These are phyloP conservation scores for Clausena lansium DNA, from an alignment of 345 rosid genomes.

Conservation along the genomic window DNA sequence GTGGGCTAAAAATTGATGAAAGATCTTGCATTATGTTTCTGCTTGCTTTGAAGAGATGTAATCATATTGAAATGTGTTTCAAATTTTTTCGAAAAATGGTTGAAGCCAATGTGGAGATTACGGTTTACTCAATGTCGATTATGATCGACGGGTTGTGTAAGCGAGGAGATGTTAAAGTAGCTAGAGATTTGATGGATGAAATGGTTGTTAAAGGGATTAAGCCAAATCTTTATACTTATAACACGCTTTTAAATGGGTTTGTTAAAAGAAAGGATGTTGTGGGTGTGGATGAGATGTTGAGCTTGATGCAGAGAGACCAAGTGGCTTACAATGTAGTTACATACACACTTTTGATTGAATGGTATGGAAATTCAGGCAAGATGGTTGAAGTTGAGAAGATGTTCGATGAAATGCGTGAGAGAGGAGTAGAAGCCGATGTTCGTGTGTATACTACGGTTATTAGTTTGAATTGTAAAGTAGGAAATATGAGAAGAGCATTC, in stretches of 20 bases:
- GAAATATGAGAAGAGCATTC: slow-evolving; percentile 59
- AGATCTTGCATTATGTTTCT: slow-evolving; percentile 75
- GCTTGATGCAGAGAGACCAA: slow-evolving; percentile 53
- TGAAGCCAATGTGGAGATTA: slow-evolving; percentile 42
- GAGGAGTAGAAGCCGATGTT: slow-evolving; percentile 48
- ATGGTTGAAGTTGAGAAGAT: slow-evolving; percentile 53
- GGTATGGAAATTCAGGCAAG: slow-evolving; percentile 38
- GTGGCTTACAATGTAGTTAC: slow-evolving; percentile 58
- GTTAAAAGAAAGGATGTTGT: slow-evolving; percentile 45
- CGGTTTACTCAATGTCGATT: slow-evolving; percentile 65
- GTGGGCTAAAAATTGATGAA: slow-evolving; percentile 52
- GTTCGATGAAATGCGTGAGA: slow-evolving; percentile 76
- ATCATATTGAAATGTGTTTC: slow-evolving; percentile 45
- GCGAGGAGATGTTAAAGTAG: slow-evolving; percentile 52
- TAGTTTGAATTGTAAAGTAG: slow-evolving; percentile 50
- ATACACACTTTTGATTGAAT: slow-evolving; percentile 52
- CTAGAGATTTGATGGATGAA: slow-evolving; percentile 49
- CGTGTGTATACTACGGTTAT: slow-evolving; percentile 63
- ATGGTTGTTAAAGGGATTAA: slow-evolving; percentile 47
- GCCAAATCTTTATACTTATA: slow-evolving; percentile 66
- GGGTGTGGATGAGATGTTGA: slow-evolving; percentile 52
- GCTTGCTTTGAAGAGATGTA: slow-evolving; percentile 57
- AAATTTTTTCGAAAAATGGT: slow-evolving; percentile 56
- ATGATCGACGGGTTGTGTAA: slow-evolving; percentile 66
- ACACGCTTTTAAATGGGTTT: slow-evolving; percentile 62